Conservation (phyloP, 2,329 filamentous ascomycete species). For the Cordyceps pruinosa region DNA sequence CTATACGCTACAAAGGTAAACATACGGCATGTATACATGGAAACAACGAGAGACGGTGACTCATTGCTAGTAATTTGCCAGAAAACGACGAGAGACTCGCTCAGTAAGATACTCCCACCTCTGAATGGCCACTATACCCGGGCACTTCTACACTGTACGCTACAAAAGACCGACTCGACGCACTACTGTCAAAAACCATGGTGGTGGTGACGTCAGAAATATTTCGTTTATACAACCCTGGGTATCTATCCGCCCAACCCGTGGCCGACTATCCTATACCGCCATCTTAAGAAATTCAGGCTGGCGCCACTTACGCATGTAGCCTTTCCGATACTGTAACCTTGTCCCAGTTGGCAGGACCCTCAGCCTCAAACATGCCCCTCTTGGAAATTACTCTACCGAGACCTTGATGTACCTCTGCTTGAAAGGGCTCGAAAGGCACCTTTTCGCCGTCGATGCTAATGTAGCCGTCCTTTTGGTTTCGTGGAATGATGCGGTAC, state of each 20-base stretch:
- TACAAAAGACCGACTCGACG: neutral
- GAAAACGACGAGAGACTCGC: too few species aligned
- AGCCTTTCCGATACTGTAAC: conserved; percentile 26
- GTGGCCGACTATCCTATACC: neutral
- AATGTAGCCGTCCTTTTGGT: conserved; percentile 71
- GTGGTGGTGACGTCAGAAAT: neutral
- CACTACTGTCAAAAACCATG: neutral
- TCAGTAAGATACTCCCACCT: too few species aligned
- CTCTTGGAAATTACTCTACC: conserved; percentile 78
- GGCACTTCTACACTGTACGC: too few species aligned
- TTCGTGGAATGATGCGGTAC: conserved; percentile 73
- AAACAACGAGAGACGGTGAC: too few species aligned
- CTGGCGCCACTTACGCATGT: conserved; percentile 16
- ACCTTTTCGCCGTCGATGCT: conserved; percentile 89
- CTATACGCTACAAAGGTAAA: too few species aligned
- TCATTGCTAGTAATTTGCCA: too few species aligned
- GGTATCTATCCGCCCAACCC: neutral
- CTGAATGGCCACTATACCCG: too few species aligned
- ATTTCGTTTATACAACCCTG: neutral
- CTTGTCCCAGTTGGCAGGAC: conserved; percentile 46
- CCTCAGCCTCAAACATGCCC: conserved; percentile 62
- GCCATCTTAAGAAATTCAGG: neutral
- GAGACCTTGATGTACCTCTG: conserved; percentile 75
- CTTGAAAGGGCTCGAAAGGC: conserved; percentile 85
- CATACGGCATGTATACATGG: too few species aligned